Conservation (phyloP, 75 land plant genomes). For the Pseudotsuga menziesii region DNA sequence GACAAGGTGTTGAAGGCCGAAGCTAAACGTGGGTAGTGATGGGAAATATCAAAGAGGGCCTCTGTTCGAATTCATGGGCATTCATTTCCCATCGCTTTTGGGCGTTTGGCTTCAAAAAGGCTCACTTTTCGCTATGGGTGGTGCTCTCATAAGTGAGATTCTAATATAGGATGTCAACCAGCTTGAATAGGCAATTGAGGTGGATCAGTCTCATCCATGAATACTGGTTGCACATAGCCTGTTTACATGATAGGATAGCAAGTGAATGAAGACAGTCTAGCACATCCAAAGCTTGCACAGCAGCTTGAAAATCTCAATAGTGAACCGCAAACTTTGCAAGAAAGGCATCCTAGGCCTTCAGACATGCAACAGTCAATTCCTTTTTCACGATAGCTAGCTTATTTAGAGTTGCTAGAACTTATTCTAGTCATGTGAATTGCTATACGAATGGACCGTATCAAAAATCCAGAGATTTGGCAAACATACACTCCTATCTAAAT, state of each 20-base stretch:
- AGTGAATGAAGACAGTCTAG: conserved; percentile 86
- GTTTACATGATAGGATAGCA: conserved; percentile 72
- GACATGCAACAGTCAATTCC: conserved; percentile 54
- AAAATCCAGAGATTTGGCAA: no score
- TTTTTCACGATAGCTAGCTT: conserved; percentile 69
- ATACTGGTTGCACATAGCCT: conserved; percentile 80
- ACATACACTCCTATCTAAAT: no score
- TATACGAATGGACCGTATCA: no score
- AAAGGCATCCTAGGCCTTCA: conserved; percentile 62
- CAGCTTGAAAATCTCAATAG: conserved; percentile 76
- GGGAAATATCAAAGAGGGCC: no score
- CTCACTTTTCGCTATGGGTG: no score
- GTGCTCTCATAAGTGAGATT: no score
- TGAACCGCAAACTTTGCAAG: conserved; percentile 52
- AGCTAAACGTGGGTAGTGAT: no score
- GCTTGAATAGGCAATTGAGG: conserved; percentile 58
- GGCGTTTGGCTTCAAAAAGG: no score
- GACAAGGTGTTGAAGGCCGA: no score
- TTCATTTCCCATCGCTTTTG: no score
- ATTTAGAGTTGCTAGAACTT: conserved; percentile 68
- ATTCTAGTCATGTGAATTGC: no score
- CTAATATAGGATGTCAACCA: conserved; percentile 85
- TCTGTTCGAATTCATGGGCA: no score
- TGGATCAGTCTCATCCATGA: conserved; percentile 59
- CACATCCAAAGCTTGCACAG: conserved; percentile 83